Conservation (phyloP, 1,284 basidiomycete species). For the Cryptococcus sp. region DNA sequence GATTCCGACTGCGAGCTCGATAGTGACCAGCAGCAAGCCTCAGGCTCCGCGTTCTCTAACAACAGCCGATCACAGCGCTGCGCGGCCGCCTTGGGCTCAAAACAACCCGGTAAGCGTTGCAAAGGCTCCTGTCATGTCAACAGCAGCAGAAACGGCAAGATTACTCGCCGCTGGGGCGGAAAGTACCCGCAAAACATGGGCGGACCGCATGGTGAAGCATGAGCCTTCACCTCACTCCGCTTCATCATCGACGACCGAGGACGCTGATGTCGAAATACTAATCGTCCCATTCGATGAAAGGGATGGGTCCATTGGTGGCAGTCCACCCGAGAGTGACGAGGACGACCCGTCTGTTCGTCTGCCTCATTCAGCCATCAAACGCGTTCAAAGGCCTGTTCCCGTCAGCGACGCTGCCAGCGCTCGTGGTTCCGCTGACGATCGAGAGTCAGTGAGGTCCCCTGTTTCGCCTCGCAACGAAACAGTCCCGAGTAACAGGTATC, state of each 20-base stretch:
- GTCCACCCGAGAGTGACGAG: slow-evolving; percentile 39
- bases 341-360: slow-evolving; percentile 33
- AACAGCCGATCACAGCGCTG: background rate
- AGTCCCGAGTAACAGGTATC: too few species aligned
- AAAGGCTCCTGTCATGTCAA: too few species aligned
- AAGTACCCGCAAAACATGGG: too few species aligned
- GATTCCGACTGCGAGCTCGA: too few species aligned
- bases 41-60: too few species aligned
- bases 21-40: too few species aligned
- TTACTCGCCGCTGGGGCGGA: too few species aligned
- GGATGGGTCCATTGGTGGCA: slow-evolving; percentile 26
- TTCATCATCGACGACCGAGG: background rate
- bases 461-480: too few species aligned
- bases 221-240: background rate
- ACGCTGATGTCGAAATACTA: background rate
- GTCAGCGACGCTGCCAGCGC: background rate
- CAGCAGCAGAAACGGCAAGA: too few species aligned
- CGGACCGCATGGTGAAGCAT: background rate
- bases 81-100: background rate
- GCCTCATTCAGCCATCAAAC: slow-evolving; percentile 30
- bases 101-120: too few species aligned
- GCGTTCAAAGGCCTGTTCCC: slow-evolving; percentile 28
- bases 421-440: too few species aligned
- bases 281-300: slow-evolving; percentile 13
- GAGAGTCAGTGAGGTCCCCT: too few species aligned